Percentiles rank a stretch among this genome's conserved stretches.
Conservation (phyloP, 129 eudicot genomes). For the Erigeron canadensis region DNA sequence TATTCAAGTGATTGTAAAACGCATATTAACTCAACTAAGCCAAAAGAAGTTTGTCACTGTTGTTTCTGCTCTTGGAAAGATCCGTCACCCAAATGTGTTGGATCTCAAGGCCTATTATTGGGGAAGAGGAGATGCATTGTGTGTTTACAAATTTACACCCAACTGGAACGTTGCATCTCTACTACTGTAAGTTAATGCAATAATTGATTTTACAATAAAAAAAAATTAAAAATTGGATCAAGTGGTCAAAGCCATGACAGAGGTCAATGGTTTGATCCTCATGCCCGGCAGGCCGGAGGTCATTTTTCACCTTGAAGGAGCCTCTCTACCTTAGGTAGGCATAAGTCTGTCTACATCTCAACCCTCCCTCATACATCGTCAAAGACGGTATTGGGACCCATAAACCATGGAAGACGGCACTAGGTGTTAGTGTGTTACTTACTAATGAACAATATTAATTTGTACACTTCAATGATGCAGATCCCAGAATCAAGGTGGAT, state of each 20-base stretch:
- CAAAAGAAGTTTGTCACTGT: slow-evolving; percentile 47
- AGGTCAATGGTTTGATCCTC: too few relatives aligned
- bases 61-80: slow-evolving; percentile 52
- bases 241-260: too few relatives aligned
- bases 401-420: too few relatives aligned
- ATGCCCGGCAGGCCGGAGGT: too few relatives aligned
- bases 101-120: slow-evolving; percentile 61
- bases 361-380: too few relatives aligned
- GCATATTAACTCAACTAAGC: slow-evolving; percentile 20
- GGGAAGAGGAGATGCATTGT: slow-evolving; percentile 65
- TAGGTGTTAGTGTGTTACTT: too few relatives aligned
- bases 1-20: slow-evolving; percentile 56
- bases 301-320: too few relatives aligned
- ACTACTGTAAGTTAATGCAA: slow-evolving; percentile 39
- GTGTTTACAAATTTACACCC: slow-evolving; percentile 55
- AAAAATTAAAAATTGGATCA: too few relatives aligned
- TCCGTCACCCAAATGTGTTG: slow-evolving; percentile 57
- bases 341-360: too few relatives aligned
- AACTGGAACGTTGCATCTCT: slow-evolving; percentile 54
- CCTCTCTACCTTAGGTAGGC: too few relatives aligned
- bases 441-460: too few relatives aligned
- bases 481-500: slow-evolving; percentile 25
- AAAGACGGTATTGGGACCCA: too few relatives aligned
- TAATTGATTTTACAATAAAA: slow-evolving; percentile 9
- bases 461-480: slow-evolving; percentile 34